These are phyloP conservation scores for Nothophaeocryptopus gaeumannii DNA, from an alignment of 2,329 filamentous ascomycete genomes.

Conservation along the genomic window DNA sequence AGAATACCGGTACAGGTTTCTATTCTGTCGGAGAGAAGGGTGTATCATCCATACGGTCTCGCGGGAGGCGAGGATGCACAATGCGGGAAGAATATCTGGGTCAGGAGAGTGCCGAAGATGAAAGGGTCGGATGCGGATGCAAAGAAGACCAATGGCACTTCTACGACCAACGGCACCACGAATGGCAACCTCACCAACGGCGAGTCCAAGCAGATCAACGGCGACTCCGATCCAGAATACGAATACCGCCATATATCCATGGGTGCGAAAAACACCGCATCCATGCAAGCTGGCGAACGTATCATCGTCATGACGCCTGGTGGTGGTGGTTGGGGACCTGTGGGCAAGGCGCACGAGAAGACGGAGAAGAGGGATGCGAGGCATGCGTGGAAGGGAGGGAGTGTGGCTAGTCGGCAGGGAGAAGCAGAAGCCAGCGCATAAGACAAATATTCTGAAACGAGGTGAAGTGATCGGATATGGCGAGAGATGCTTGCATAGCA, in stretches of 20 bases:
- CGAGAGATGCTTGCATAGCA: too few relatives aligned
- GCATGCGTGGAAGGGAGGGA: constrained; percentile 59
- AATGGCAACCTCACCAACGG: too few relatives aligned
- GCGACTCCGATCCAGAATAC: constrained; percentile 15
- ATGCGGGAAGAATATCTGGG: constrained; percentile 84
- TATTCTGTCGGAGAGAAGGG: constrained; percentile 73
- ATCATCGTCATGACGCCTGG: constrained; percentile 77
- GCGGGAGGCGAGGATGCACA: constrained; percentile 76
- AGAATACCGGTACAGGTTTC: constrained; percentile 72
- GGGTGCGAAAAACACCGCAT: constrained; percentile 75
- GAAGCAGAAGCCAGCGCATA: constrained; percentile 48
- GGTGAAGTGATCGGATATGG: too few relatives aligned
- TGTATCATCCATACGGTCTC: constrained; percentile 77
- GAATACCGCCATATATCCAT: constrained; percentile 64
- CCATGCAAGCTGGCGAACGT: constrained; percentile 71
- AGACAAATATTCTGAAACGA: too few relatives aligned
- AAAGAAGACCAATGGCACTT: constrained; percentile 15
- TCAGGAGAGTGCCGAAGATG: constrained; percentile 59
- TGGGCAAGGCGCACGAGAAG: constrained; percentile 56
- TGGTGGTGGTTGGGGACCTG: constrained; percentile 71
- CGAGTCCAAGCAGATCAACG: background rate
- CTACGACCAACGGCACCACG: too few relatives aligned
- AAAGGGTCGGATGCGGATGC: constrained; percentile 33
- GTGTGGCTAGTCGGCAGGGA: constrained; percentile 54
- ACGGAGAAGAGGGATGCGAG: constrained; percentile 53